Evolutionary conservation across 371 early-diverging fungal genomes (phyloP).

Genomic region (Mucor irregularis): DNA sequence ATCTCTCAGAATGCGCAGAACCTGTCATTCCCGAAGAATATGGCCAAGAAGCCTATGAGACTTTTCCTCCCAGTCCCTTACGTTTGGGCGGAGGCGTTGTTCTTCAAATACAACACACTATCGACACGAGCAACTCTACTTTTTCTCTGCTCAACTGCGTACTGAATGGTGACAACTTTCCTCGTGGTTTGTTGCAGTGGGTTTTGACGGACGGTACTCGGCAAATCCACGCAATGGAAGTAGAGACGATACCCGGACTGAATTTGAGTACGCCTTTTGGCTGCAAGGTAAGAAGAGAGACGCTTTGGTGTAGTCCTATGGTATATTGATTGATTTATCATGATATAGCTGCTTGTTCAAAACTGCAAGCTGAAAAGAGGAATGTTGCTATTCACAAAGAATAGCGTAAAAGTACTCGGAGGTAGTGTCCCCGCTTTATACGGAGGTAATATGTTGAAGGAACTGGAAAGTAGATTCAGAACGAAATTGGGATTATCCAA

Average conservation of each 20-base stretch:
- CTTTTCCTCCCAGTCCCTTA: slow-evolving; percentile 26
- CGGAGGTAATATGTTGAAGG: slow-evolving; percentile 31
- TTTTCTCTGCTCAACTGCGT: slow-evolving; percentile 27
- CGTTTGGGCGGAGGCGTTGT: slow-evolving; percentile 28
- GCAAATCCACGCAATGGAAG: slow-evolving; percentile 37
- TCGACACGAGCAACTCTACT: slow-evolving; percentile 33
- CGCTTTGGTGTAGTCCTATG: neutral
- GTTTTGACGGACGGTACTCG: slow-evolving; percentile 37
- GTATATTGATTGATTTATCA: neutral
- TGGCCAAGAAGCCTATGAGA: slow-evolving; percentile 11
- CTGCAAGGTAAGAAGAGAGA: slow-evolving; percentile 30
- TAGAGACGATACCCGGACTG: slow-evolving; percentile 25
- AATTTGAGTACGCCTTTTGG: slow-evolving; percentile 43
- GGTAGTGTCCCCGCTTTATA: slow-evolving; percentile 32
- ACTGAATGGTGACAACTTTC: slow-evolving; percentile 23
- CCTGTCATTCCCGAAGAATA: slow-evolving; percentile 26
- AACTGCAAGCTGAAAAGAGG: slow-evolving; percentile 36
- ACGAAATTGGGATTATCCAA: slow-evolving; percentile 15
- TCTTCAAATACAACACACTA: slow-evolving; percentile 37
- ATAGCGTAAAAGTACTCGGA: slow-evolving; percentile 33
- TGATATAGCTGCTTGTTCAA: slow-evolving; percentile 35
- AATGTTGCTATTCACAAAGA: slow-evolving; percentile 28
- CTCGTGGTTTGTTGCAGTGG: slow-evolving; percentile 39
- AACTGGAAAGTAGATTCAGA: slow-evolving; percentile 30
- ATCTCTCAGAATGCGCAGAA: slow-evolving; percentile 27